Evolutionary conservation across 495 filamentous ascomycete genomes (phyloP), one percentile per base, ranked within the genome.

Genomic region (Tetracladium marchalianum): DNA sequence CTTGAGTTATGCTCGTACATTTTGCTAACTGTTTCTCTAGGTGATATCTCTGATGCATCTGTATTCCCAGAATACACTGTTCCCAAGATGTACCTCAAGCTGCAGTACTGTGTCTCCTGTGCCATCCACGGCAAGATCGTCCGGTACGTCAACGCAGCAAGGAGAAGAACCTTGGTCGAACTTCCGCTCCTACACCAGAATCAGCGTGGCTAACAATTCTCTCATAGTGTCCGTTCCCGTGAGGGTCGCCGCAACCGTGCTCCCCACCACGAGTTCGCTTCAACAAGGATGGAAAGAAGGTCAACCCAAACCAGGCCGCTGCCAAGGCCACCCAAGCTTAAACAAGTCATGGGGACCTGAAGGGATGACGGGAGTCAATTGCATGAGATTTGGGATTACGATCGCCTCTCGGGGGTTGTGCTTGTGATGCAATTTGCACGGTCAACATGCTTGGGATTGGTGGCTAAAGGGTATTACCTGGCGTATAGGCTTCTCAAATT

Each of bases 231-330:
- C 67, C 92, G 92, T 59, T 97, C 93, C 50, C 80, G 87, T 59
- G 90, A 85, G 71, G 92, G 92, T 57, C 89, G 92, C 67, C 90
- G 93, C 70, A 99, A 99, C 84, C 84, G 92, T 70, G 92, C 92
- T 62, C 92, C 92, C 92, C 92, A 58, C 92, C 92, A 61, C 77
- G 92, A 58, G 88, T 97, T 61, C 78, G 92, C 56, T 99, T 94
- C 84, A 99, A 99, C 82, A 97, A 97, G 83, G 92, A 99, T 68
- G 92, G 92, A 76, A 99, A 99, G 85, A 99, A 97, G 82, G 79
- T 99, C 67, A 87, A 81, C 71, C 90, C 93, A 49, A 88, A 86
- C 68, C 84, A 90, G 68, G 81, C 82, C 51, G 59, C 81, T 57
- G 61, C 73, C 37, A 82, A 82, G 73, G 73, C 73, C 62, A 64